Percentiles rank a stretch among this genome's conserved stretches.
These are phyloP conservation scores for Podospora comata DNA, from an alignment of 495 filamentous ascomycete species.

Conservation along the genomic window DNA sequence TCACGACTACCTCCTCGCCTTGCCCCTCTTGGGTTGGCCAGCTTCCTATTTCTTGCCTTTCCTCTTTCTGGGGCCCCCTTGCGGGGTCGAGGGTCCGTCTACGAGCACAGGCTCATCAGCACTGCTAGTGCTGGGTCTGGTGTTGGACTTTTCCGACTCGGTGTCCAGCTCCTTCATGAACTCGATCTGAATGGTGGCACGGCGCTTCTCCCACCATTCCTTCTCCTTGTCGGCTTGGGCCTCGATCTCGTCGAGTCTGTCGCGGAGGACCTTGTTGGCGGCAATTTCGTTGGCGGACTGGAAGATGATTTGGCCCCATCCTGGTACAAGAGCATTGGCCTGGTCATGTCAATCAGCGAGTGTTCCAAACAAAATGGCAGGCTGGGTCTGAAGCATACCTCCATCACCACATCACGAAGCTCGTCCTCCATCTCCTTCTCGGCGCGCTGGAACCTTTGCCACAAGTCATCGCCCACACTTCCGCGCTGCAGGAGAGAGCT, in stretches of 20 bases:
- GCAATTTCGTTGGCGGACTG: conserved; percentile 85
- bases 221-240: conserved; percentile 66
- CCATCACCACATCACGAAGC: conserved; percentile 84
- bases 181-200: conserved; percentile 63
- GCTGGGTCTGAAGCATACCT: conserved; percentile 53
- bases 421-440: conserved; percentile 99
- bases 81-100: conserved; percentile 57
- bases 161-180: conserved; percentile 83
- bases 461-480: conserved; percentile 92
- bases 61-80: conserved; percentile 63
- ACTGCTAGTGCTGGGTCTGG: conserved; percentile 21
- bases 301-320: conserved; percentile 94
- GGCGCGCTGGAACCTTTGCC: conserved; percentile 84
- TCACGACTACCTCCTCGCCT: not conserved
- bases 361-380: conserved; percentile 6
- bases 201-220: conserved; percentile 87
- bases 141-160: conserved; percentile 35
- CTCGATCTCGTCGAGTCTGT: conserved; percentile 75
- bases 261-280: conserved; percentile 68
- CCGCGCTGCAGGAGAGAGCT: conserved; percentile 79
- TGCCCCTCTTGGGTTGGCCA: not conserved
- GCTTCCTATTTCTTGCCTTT: conserved; percentile 68
- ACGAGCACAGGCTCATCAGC: conserved; percentile 84
- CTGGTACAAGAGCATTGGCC: conserved; percentile 82
- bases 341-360: conserved; percentile 21